Evolutionary conservation across 371 early-diverging fungal genomes (phyloP).

Genomic region (Entomophthora muscae): DNA sequence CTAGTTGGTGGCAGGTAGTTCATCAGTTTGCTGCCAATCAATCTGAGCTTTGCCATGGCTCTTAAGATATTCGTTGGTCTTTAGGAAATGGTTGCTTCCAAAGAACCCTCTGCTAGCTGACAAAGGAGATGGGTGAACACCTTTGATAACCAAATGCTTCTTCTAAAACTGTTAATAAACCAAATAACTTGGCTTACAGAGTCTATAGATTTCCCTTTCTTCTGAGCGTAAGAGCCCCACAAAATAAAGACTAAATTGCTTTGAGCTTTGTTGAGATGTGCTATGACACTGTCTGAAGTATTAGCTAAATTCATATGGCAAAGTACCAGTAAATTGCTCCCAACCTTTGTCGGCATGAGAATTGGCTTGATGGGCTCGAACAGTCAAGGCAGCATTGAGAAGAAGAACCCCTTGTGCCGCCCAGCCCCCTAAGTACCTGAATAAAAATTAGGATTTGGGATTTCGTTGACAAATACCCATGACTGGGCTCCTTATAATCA

Average conservation of each 20-base stretch:
- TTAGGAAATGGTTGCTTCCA: slow-evolving; percentile 73
- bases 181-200: slow-evolving; percentile 21
- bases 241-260: slow-evolving; percentile 81
- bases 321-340: slow-evolving; percentile 68
- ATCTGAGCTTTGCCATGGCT: slow-evolving; percentile 37
- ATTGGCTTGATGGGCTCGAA: slow-evolving; percentile 61
- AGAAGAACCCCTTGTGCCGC: slow-evolving; percentile 86
- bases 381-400: slow-evolving; percentile 88
- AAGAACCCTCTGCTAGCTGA: slow-evolving; percentile 82
- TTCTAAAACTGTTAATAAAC: slow-evolving; percentile 17
- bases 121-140: slow-evolving; percentile 92
- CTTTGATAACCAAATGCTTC: slow-evolving; percentile 69
- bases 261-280: slow-evolving; percentile 39
- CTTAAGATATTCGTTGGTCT: slow-evolving; percentile 84
- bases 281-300: slow-evolving; percentile 50
- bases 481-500: slow-evolving; percentile 34
- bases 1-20: too few relatives aligned
- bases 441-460: slow-evolving; percentile 6
- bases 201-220: slow-evolving; percentile 41
- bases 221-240: slow-evolving; percentile 90
- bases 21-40: too few relatives aligned
- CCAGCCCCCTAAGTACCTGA: slow-evolving; percentile 62
- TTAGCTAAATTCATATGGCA: neutral
- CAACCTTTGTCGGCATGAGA: slow-evolving; percentile 86
- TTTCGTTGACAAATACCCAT: slow-evolving; percentile 22